Base-by-base conservation (phyloP, 805 yeast species). In the Ogataea pilisensis region DNA sequence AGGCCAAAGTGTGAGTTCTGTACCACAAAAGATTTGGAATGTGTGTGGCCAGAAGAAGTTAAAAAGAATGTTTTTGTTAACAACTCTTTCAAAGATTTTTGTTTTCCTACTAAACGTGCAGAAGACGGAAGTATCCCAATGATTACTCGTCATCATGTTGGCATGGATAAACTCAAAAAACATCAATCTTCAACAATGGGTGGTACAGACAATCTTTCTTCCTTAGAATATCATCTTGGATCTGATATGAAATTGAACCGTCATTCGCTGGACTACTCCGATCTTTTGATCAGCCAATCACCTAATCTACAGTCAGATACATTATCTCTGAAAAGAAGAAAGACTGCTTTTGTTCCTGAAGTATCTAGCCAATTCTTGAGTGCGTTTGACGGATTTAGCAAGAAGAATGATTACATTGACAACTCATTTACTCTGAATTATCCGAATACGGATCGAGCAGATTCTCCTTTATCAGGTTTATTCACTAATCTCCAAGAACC, bases 1-100 rank as follows among this genome's bases (percentile, higher is more conserved):
- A 53, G 64, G 34, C 81, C 82, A 2, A 70, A 70, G 24, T 76
- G 82, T 55, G 58, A 64, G 8, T 68, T 68, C 35, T 75, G 81
- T 49, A 37, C 54, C 9, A 44, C 57, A 7, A 69, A 70, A 45
- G 50, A 57, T 32, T 40, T 68, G 51, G 68, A 51, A 39, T 64
- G 69, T 46, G 54, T 61, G 24, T 64, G 69, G 69, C 68, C 66
- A 2, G 61, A 57, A 40, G 55, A 55, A 32, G 61, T 53, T 24
- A 55, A 54, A 39, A 51, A 53, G 39, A 48, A 50, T 43, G 42
- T 47, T 17, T 49, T 58, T 50, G 56, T 55, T 17, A 57, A 57
- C 45, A 58, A 57, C 38, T 57, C 60, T 5, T 48, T 46, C 40
- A 50, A 39, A 27, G 61, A 58, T 44, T 56, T 50, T 37, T 48